Percentiles rank a stretch among this genome's conserved stretches.
Conservation (phyloP, 306 rosid species). For the Glycine latifolia region DNA sequence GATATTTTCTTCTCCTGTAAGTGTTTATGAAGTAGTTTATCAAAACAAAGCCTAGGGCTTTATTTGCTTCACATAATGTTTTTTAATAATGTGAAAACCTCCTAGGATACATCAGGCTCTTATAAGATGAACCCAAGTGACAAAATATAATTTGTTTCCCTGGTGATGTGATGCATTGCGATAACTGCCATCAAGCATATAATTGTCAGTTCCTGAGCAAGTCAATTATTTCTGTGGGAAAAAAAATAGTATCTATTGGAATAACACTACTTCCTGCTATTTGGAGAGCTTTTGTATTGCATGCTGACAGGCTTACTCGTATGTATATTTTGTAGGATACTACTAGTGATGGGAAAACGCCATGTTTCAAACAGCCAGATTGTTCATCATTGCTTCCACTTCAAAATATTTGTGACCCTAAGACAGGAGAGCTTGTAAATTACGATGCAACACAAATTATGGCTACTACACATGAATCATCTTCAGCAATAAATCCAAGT, state of each 20-base stretch:
- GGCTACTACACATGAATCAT: constrained; percentile 29
- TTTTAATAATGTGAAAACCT: background rate
- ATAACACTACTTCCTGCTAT: constrained; percentile 2
- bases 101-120: background rate
- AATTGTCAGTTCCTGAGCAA: constrained; percentile 25
- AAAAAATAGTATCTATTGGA: background rate
- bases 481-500: constrained; percentile 36
- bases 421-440: constrained; percentile 47
- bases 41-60: background rate
- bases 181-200: background rate
- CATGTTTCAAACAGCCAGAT: constrained; percentile 41
- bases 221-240: background rate
- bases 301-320: constrained; percentile 12
- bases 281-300: constrained; percentile 14
- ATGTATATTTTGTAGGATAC: constrained; percentile 39
- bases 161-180: background rate
- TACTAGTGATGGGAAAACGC: constrained; percentile 39
- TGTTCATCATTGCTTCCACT: constrained; percentile 42
- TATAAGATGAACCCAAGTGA: background rate
- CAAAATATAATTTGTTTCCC: background rate
- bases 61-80: background rate
- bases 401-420: constrained; percentile 40
- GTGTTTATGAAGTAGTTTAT: background rate
- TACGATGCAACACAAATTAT: constrained; percentile 29
- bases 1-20: background rate